Base-by-base conservation (phyloP, 495 filamentous ascomycete species). In the Penicillium steckii region DNA sequence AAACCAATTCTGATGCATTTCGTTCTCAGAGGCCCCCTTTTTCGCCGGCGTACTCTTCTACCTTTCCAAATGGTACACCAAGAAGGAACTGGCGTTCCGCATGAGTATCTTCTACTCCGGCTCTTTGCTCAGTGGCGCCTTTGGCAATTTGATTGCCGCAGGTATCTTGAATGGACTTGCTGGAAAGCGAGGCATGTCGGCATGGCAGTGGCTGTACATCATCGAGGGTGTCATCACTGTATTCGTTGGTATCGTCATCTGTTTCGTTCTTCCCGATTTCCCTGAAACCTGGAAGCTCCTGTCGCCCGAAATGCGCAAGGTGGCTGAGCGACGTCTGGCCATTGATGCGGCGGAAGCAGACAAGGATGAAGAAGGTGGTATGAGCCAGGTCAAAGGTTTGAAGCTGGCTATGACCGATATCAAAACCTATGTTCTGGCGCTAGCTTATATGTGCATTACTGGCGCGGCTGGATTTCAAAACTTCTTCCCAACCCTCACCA, bases 21-120 rank as follows among this genome's bases (percentile, higher is more conserved):
- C 18, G 24, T n/a, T 19, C 46, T 1, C 48, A 77, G 77, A 65
- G 73, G 80, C 61, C 5, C 83, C 68, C 35, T 84, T 67, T 67
- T 81, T 81, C 46, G 69, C 74, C 19, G 71, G 69, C 7, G 68
- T 74, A 4, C 66, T 83, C 7, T 83, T 80, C 57, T 83, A 80
- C 49, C 71, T 84, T 1, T 82, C 79, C 6, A 78, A 78, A 46
- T 85, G 80, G 81, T 85, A 85, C 53, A 84, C 82, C 1, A 74
- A 73, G 50, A 73, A 74, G 46, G 82, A 85, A 61, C 56, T 85
- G 29, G 77, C 74, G 10, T 66, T 82, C 24, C 77, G 82, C 22
- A 85, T 80, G 65, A 79, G 78, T 53, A 76, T 85, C 43, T 88
- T 88, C 66, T 86, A 86, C 67, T 85, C 81, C 43, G 83, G 81